Evolutionary conservation across 2,329 filamentous ascomycete genomes (phyloP).

Genomic region (Huntiella abstrusa): DNA sequence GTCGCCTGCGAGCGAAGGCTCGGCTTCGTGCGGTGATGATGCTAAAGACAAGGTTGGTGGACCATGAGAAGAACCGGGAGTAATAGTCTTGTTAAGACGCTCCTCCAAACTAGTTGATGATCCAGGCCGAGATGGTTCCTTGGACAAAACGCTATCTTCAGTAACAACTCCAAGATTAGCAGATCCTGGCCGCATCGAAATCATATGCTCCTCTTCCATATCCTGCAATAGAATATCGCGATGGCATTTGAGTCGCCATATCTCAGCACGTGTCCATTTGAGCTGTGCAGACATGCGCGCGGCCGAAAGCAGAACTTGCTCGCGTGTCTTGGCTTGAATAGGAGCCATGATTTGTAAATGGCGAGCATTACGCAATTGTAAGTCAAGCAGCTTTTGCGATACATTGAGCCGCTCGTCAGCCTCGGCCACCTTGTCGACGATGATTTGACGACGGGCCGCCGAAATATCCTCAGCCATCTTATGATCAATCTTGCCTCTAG

Average conservation of each 20-base stretch:
- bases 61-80: slow-evolving; percentile 1
- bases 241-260: slow-evolving; percentile 83
- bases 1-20: background rate
- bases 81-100: background rate
- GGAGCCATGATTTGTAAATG: slow-evolving; percentile 80
- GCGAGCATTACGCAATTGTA: slow-evolving; percentile 69
- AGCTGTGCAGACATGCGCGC: slow-evolving; percentile 70
- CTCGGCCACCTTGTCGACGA: slow-evolving; percentile 67
- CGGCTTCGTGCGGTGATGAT: slow-evolving; percentile 1
- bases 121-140: slow-evolving; percentile 5
- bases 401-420: slow-evolving; percentile 59
- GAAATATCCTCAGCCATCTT: slow-evolving; percentile 78
- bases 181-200: background rate
- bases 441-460: slow-evolving; percentile 60
- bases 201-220: slow-evolving; percentile 51
- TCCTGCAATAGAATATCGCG: slow-evolving; percentile 74
- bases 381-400: slow-evolving; percentile 61
- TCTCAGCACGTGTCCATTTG: slow-evolving; percentile 86
- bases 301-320: slow-evolving; percentile 69
- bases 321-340: slow-evolving; percentile 75
- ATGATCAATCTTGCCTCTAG: slow-evolving; percentile 54
- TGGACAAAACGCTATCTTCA: slow-evolving; percentile 1
- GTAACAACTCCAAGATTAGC: slow-evolving; percentile 2
- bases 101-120: slow-evolving; percentile 4
- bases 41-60: slow-evolving; percentile 1